Evolutionary conservation across 1,139 yeast genomes (phyloP).

Genomic region (Blastobotrys malaysiensis): DNA sequence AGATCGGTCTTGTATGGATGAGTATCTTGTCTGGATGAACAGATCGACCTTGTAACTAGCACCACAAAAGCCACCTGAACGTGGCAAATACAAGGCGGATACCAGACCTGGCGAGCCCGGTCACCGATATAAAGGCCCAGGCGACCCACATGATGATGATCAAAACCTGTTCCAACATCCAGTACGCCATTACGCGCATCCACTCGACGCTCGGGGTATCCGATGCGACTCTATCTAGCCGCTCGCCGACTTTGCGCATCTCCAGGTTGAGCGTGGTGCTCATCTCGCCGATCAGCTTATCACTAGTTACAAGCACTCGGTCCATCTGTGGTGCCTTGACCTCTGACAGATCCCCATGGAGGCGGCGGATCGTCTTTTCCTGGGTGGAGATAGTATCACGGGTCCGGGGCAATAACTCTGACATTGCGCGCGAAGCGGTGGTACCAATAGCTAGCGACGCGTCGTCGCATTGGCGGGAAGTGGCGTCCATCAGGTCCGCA

Average conservation of each 20-base stretch:
- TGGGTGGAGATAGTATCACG: conserved; percentile 21
- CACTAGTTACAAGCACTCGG: conserved; percentile 61
- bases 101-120: conserved; percentile 39
- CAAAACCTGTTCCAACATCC: conserved; percentile 47
- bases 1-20: too few relatives aligned
- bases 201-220: conserved; percentile 22
- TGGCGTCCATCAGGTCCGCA: neutral
- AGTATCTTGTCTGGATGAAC: too few relatives aligned
- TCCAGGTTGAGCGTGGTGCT: conserved; percentile 75
- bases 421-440: conserved; percentile 18
- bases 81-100: conserved; percentile 38
- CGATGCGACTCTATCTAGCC: conserved; percentile 48
- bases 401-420: conserved; percentile 19
- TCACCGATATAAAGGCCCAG: conserved; percentile 65
- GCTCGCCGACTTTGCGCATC: conserved; percentile 63
- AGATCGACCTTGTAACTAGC: too few relatives aligned
- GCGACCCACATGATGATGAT: conserved; percentile 59
- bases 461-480: conserved; percentile 2
- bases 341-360: conserved; percentile 33
- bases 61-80: conserved; percentile 42
- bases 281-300: conserved; percentile 73
- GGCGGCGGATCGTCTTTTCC: conserved; percentile 23
- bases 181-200: conserved; percentile 25
- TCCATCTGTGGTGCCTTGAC: conserved; percentile 50
- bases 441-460: conserved; percentile 9